Conservation (phyloP, 1,139 yeast genomes). For the Yamadazyma diddensiae region DNA sequence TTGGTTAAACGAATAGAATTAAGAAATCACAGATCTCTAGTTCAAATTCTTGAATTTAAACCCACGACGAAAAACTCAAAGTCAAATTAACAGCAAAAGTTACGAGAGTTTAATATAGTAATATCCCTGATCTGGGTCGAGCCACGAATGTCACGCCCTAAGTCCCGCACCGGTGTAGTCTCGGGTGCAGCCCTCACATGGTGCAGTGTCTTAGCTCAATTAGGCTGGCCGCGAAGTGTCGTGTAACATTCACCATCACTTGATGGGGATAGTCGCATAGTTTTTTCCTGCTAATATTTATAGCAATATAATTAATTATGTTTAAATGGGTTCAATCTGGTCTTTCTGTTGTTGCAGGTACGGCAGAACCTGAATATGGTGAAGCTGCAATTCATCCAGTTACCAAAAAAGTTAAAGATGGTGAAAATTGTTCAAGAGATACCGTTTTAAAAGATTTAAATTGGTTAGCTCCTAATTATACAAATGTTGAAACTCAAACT, state of each 20-base stretch:
- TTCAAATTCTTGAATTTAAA: too few relatives aligned
- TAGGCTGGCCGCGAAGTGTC: too few relatives aligned
- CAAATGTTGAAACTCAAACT: conserved; percentile 94
- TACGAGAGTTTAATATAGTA: too few relatives aligned
- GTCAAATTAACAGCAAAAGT: too few relatives aligned
- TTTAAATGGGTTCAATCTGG: conserved; percentile 86
- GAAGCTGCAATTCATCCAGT: conserved; percentile 87
- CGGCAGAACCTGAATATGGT: conserved; percentile 97
- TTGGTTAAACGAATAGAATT: background rate
- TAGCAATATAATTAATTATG: conserved; percentile 33
- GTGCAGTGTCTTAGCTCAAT: too few relatives aligned
- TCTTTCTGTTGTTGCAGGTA: conserved; percentile 90
- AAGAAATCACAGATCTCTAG: too few relatives aligned
- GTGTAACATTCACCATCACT: too few relatives aligned
- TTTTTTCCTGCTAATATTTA: background rate
- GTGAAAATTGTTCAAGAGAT: conserved; percentile 32
- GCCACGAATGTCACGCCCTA: too few relatives aligned
- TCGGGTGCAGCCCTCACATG: too few relatives aligned
- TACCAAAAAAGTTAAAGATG: conserved; percentile 54
- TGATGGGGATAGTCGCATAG: too few relatives aligned
- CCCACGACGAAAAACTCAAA: too few relatives aligned
- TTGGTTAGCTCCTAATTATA: conserved; percentile 73
- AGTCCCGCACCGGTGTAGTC: too few relatives aligned
- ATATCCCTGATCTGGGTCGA: conserved; percentile 2
- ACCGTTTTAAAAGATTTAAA: conserved; percentile 64